Base-by-base conservation (phyloP, 2,329 filamentous ascomycete species). In the Fonsecaea pedrosoi region DNA sequence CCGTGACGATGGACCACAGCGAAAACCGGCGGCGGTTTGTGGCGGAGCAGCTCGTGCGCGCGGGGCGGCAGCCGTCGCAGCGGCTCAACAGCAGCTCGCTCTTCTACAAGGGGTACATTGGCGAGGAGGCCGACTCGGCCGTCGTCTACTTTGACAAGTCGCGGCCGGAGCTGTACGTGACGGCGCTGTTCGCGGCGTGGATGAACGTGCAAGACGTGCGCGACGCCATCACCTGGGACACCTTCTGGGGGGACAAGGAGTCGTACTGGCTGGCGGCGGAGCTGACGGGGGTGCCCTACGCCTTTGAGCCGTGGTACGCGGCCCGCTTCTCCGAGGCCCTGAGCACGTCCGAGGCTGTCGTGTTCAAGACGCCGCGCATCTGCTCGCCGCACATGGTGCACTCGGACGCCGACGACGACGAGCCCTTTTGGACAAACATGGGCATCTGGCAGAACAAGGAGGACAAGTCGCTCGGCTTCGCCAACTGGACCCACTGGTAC, bases 221-320 rank as follows among this genome's bases (percentile, higher is more conserved):
- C 0, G 77, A 81, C 3, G 74, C 78, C 32, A 74, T 78, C 13
- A 81, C 80, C 0, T 82, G 82, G 65, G 74, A 75, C 35, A 72
- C 81, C 32, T 80, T 75, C 0, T 79, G 82, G 25, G 82, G 82
- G 0, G 82, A 83, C 48, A 83, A 83, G 69, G 82, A 83, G 68
- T 80, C 76, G 0, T 83, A 77, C 75, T 83, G 81, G 82, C 74
- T 83, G 25, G 81, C 80, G 0, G 74, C 82, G 6, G 81, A 83
- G 65, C 74, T 82, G 1, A 75, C 77, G 2, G 77, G 76, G 3
- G 75, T 78, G 0, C 66, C 58, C 0, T 82, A 82, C 59, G 71
- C 74, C 1, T 82, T 82, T 65, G 79, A 81, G 64, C 71, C 34
- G 42, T 65, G 56, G 58, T 64, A 69, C 37, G 63, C 66, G 7